Percentiles rank a stretch among this genome's conserved stretches.
Evolutionary conservation across 2,329 filamentous ascomycete genomes (phyloP).

Genomic region (Colletotrichum sp.): DNA sequence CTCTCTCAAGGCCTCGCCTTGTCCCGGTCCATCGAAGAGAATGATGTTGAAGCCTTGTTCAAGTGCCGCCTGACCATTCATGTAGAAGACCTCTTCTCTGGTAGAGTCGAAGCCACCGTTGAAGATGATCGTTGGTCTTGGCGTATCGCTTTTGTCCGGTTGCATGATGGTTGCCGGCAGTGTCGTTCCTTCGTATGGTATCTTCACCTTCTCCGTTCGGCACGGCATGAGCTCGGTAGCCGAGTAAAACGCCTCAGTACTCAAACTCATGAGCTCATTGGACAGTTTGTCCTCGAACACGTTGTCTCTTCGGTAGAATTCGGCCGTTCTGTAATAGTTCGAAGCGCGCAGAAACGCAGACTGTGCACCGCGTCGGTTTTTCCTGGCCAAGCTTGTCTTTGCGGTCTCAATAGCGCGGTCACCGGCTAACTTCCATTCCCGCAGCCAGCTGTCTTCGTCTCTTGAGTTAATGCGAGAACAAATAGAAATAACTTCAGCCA

Average conservation of each 20-base stretch:
- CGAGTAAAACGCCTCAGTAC: accelerated
- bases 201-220: not conserved
- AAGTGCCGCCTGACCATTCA: not conserved
- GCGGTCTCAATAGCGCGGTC: not conserved
- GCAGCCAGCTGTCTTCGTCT: not conserved
- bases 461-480: not conserved
- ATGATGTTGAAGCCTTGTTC: not conserved
- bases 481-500: not conserved
- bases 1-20: not conserved
- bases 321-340: not conserved
- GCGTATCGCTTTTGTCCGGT: not conserved
- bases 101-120: not conserved
- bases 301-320: not conserved
- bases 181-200: not conserved
- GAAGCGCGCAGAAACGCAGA: not conserved
- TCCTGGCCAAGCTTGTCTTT: not conserved
- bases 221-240: not conserved
- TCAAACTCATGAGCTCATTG: not conserved
- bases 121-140: not conserved
- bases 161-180: not conserved
- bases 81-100: not conserved
- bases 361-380: not conserved
- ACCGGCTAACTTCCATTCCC: not conserved
- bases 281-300: not conserved
- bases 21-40: not conserved